Evolutionary conservation across 352 stramenopile genomes (phyloP).

Genomic region (Chrysophaeum taylorii): DNA sequence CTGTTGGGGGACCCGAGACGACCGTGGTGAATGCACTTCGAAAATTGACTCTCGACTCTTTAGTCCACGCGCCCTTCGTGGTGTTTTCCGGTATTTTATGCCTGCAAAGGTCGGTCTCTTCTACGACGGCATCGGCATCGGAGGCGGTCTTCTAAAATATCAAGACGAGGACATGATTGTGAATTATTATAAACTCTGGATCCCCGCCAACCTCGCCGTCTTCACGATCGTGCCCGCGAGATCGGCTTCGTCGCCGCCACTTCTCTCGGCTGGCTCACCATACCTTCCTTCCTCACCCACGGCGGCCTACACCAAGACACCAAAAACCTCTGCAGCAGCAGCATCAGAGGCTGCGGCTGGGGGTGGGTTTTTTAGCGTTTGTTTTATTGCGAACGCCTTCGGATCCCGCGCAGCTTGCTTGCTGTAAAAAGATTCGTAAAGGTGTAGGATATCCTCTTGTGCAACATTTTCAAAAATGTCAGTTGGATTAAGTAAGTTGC

Average conservation of each 20-base stretch:
- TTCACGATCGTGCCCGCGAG: slow-evolving; percentile 9
- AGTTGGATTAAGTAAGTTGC: too few species aligned
- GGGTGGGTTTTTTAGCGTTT: too few species aligned
- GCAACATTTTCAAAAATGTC: too few species aligned
- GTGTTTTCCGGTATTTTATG: slow-evolving; percentile 6
- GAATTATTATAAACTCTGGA: slow-evolving; percentile 7
- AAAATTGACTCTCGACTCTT: background rate
- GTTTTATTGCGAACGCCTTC: too few species aligned
- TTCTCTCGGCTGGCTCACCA: slow-evolving; percentile 7
- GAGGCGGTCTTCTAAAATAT: background rate
- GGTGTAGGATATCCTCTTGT: too few species aligned
- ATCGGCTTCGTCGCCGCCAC: slow-evolving; percentile 9
- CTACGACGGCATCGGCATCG: background rate
- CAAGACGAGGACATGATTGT: background rate
- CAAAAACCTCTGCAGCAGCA: too few species aligned
- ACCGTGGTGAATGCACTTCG: background rate
- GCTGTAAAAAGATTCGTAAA: too few species aligned
- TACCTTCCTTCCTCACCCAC: background rate
- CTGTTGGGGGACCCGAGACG: background rate
- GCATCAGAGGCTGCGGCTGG: too few species aligned
- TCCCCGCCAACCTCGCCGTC: background rate
- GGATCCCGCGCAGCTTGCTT: too few species aligned
- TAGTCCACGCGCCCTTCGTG: background rate
- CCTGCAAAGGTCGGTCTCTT: background rate
- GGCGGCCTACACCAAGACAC: too few species aligned